Percentiles rank a stretch among this genome's conserved stretches.
These are phyloP conservation scores for Pyrenochaeta sp. DNA, from an alignment of 2,329 filamentous ascomycete species.

Conservation along the genomic window DNA sequence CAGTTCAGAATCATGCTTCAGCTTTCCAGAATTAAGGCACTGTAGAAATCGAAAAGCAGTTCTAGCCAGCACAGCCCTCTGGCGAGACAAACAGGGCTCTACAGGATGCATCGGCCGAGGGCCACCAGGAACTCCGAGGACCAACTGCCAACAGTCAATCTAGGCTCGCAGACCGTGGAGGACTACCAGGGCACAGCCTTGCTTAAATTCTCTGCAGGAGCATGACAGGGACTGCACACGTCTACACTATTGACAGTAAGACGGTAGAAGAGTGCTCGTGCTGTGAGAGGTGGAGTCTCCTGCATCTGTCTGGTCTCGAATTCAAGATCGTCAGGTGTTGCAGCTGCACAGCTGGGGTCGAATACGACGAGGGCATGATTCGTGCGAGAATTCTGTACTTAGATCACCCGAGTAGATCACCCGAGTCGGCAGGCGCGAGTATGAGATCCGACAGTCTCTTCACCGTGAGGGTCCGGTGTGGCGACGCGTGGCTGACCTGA, in stretches of 20 bases:
- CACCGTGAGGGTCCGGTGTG: slow-evolving; percentile 3
- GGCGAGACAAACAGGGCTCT: too few species aligned
- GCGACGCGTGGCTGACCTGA: slow-evolving; percentile 9
- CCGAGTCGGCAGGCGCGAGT: background rate
- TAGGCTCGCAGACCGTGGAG: too few species aligned
- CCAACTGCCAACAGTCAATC: too few species aligned
- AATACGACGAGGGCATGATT: background rate
- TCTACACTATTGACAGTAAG: background rate
- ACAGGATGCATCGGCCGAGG: too few species aligned
- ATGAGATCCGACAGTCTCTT: background rate
- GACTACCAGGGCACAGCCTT: too few species aligned
- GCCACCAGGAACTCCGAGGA: too few species aligned
- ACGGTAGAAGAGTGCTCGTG: slow-evolving; percentile 4
- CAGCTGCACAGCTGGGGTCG: slow-evolving; percentile 7
- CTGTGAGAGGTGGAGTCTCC: slow-evolving; percentile 8
- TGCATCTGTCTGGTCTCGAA: slow-evolving; percentile 14
- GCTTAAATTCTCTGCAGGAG: background rate
- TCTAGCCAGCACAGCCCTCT: too few species aligned
- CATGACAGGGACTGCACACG: too few species aligned
- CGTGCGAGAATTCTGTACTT: background rate
- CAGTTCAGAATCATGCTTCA: too few species aligned
- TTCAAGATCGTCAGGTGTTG: slow-evolving; percentile 8
- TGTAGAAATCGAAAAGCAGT: too few species aligned
- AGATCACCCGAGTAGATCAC: slow-evolving; percentile 1
- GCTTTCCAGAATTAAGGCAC: too few species aligned